Conservation (phyloP, 2,329 filamentous ascomycete species). For the Arthrobotrys megalospora region DNA sequence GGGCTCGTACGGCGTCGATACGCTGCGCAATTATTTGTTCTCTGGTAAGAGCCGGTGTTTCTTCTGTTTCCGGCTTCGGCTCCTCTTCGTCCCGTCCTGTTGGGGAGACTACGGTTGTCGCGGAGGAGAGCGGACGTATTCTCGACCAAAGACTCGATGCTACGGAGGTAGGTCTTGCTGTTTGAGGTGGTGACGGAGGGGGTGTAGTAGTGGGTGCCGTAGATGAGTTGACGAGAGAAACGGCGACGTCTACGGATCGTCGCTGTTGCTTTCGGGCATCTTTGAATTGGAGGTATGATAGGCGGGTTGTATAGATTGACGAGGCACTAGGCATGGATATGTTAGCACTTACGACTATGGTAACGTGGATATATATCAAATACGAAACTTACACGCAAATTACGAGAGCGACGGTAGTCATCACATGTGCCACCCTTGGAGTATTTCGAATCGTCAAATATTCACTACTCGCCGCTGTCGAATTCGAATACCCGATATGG, state of each 20-base stretch:
- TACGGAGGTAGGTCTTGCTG: conserved; percentile 7
- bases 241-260: not conserved
- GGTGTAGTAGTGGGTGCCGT: not conserved
- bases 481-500: conserved; percentile 5
- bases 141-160: conserved; percentile 19
- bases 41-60: conserved; percentile 6
- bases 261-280: not conserved
- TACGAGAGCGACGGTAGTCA: not conserved
- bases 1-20: conserved; percentile 16
- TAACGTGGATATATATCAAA: not conserved
- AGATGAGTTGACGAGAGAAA: not conserved
- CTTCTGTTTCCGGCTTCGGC: not conserved
- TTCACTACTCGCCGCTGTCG: not conserved
- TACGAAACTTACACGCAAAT: conserved; percentile 20
- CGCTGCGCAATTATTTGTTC: conserved; percentile 22
- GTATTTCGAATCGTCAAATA: not conserved
- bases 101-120: not conserved
- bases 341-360: not conserved
- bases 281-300: conserved; percentile 19
- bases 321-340: conserved; percentile 1
- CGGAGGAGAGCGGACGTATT: not conserved
- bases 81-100: not conserved
- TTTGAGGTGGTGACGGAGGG: not conserved
- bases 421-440: not conserved
- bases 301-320: conserved; percentile 7